Percentiles rank a stretch among this genome's conserved stretches.
Conservation (phyloP, 306 rosid species). For the Quercus bicolor region DNA sequence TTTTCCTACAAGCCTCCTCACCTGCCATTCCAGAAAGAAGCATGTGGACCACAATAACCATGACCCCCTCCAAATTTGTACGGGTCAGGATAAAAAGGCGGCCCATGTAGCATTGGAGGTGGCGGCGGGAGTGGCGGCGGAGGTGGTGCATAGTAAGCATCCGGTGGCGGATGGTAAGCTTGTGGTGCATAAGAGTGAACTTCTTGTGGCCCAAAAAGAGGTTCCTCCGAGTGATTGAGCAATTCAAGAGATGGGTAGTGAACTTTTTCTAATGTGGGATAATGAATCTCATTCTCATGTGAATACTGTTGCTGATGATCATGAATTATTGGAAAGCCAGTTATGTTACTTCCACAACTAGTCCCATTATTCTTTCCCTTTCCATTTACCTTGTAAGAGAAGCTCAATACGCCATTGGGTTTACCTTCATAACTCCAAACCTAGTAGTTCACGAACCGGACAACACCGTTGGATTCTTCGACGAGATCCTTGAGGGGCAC, state of each 20-base stretch:
- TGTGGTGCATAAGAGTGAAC: too few relatives aligned
- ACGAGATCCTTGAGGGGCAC: slow-evolving; percentile 36
- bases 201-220: too few relatives aligned
- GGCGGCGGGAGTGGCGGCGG: too few relatives aligned
- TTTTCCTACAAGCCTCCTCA: too few relatives aligned
- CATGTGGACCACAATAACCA: too few relatives aligned
- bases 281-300: not conserved
- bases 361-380: not conserved
- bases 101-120: too few relatives aligned
- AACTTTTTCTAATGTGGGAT: slow-evolving; percentile 7
- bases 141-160: too few relatives aligned
- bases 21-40: too few relatives aligned
- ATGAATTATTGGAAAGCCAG: slow-evolving; percentile 31
- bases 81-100: too few relatives aligned
- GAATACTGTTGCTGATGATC: not conserved
- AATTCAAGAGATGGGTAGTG: slow-evolving; percentile 3
- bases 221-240: too few relatives aligned
- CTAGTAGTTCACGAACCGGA: slow-evolving; percentile 28
- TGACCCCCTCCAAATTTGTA: too few relatives aligned
- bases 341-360: not conserved
- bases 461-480: not conserved
- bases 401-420: slow-evolving; percentile 47
- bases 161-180: too few relatives aligned
- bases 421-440: slow-evolving; percentile 35
- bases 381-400: slow-evolving; percentile 30